Conservation (phyloP, 2,329 filamentous ascomycete species). For the Rutstroemia sp. region DNA sequence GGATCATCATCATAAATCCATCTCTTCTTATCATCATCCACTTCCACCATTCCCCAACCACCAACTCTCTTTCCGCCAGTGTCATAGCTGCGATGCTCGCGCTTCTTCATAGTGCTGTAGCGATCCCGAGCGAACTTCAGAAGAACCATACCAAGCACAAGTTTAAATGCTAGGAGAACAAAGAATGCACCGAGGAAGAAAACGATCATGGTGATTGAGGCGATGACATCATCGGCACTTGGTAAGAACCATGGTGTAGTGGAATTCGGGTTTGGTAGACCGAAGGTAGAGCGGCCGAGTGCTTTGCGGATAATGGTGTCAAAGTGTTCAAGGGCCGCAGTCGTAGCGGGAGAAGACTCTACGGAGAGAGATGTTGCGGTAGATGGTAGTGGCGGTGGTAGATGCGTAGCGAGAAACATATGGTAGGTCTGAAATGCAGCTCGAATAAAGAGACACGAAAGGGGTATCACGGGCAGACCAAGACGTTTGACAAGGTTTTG, state of each 20-base stretch:
- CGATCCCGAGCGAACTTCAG: constrained; percentile 71
- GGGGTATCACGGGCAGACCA: constrained; percentile 82
- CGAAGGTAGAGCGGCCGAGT: constrained; percentile 66
- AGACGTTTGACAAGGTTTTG: constrained; percentile 85
- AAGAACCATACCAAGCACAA: constrained; percentile 81
- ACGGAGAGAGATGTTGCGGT: constrained; percentile 58
- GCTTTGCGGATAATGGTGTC: constrained; percentile 72
- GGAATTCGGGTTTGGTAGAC: constrained; percentile 28
- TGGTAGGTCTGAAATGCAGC: constrained; percentile 94
- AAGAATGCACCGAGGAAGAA: constrained; percentile 83
- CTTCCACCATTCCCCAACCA: constrained; percentile 77
- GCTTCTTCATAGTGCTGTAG: constrained; percentile 72
- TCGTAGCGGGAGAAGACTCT: constrained; percentile 67
- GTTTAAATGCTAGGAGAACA: constrained; percentile 74
- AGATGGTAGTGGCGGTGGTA: constrained; percentile 65
- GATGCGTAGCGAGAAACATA: constrained; percentile 88
- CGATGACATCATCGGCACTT: constrained; percentile 62
- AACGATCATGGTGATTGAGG: constrained; percentile 71
- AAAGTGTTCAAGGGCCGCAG: constrained; percentile 70
- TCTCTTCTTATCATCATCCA: constrained; percentile 77
- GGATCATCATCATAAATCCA: constrained; percentile 84
- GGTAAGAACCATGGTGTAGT: constrained; percentile 29
- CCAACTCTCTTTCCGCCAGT: constrained; percentile 70
- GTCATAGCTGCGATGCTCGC: constrained; percentile 50
- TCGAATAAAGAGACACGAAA: constrained; percentile 92